Conservation (phyloP, 176 grass and related monocot species). For the Oryza nivara region DNA sequence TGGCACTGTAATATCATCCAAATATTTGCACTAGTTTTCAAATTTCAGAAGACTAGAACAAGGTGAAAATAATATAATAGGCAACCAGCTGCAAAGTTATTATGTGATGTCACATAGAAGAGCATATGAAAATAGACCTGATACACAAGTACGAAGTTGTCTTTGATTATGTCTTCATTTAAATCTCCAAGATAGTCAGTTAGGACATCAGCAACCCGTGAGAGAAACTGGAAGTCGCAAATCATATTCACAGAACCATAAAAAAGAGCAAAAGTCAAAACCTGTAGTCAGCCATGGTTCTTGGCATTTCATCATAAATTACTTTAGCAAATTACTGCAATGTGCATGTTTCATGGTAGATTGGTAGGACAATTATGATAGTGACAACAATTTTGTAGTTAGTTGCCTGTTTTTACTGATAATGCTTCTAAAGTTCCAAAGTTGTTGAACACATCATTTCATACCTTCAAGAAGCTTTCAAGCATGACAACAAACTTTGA, state of each 20-base stretch:
- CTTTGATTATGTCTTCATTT: constrained; percentile 91
- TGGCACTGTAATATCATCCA: constrained; percentile 4
- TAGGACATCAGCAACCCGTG: constrained; percentile 79
- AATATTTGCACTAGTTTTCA: constrained; percentile 6
- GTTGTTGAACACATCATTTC: not conserved
- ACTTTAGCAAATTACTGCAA: not conserved
- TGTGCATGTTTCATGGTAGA: not conserved
- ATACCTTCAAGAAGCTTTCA: not conserved
- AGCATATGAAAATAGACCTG: constrained; percentile 52
- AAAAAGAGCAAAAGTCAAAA: not conserved
- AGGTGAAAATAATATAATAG: not conserved
- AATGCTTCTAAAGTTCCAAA: not conserved
- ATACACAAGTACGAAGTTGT: constrained; percentile 97
- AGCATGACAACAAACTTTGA: not conserved
- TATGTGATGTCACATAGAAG: not conserved
- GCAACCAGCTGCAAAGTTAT: not conserved
- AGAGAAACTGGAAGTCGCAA: constrained; percentile 67
- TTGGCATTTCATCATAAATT: constrained; percentile 4
- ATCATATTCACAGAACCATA: constrained; percentile 23
- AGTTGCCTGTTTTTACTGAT: not conserved
- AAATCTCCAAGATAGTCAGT: constrained; percentile 81
- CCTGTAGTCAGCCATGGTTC: not conserved
- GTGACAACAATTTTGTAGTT: not conserved
- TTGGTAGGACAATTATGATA: not conserved
- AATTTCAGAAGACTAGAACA: not conserved